Evolutionary conservation across 2,329 filamentous ascomycete genomes (phyloP), one percentile per base, ranked within the genome.

Genomic region (Scedosporium boydii): DNA sequence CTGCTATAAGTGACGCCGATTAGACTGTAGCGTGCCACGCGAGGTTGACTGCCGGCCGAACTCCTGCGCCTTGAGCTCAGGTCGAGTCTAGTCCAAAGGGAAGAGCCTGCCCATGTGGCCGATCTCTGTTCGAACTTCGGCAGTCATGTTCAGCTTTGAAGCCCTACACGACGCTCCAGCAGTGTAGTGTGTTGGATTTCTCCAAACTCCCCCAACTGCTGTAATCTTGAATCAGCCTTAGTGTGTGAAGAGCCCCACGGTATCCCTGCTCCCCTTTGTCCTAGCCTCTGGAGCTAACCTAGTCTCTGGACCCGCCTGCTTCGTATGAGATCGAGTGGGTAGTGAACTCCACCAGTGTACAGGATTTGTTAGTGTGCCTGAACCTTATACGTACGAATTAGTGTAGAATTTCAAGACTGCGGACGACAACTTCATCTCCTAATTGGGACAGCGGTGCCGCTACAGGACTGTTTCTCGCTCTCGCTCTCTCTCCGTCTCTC

Each of bases 181-280:
- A 16, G 5, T 46, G 42, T 21, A 48, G 44, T 12, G 10, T 38
- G 34, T 38, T 38, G 34, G 34, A 38, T 38, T 38, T 38, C 34
- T 38, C 34, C 34, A 38, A 38, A 38, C 10, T 14, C 34, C 34
- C 34, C 44, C 51, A 7, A 21, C 48, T 21, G 4, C 21, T 21
- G 48, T 21, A 21, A 21, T 21, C 44, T 46, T 53, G n/a, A 34
- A 34, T 34, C 7, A 34, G 29, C 29, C 29, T 34, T 34, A 34
- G 29, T 34, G 29, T 34, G 29, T 34, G 29, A 34, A 34, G 9
- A 9, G 10, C 48, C 48, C 48, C 48, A 53, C 48, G 48, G n/a
- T 53, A 53, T 53, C 48, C 48, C 48, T 53, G 48, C 48, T 53
- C 48, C 48, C 48, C 48, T 53, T 53, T 53, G 48, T 53, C 48